phyloP scores from a whole-genome alignment of 2,329 filamentous ascomycete genomes.

The Zymoseptoria crescenta region DNA sequence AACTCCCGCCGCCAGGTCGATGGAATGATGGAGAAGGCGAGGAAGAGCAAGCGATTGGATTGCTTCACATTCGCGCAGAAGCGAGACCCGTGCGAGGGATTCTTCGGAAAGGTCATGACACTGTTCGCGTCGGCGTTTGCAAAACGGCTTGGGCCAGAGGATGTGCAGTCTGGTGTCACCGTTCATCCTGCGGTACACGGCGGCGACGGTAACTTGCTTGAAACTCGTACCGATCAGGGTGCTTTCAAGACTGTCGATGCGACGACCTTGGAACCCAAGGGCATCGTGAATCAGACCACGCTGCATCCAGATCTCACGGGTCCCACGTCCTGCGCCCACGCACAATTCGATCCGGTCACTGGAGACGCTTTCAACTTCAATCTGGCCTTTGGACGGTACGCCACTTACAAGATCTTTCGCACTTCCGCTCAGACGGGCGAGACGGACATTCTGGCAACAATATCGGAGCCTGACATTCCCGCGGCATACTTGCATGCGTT shows the following conservation, averaged over 20 bases:
- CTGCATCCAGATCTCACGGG: constrained; percentile 64
- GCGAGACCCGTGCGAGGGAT: constrained; percentile 63
- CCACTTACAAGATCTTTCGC: constrained; percentile 64
- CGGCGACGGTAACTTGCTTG: constrained; percentile 25
- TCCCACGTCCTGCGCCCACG: constrained; percentile 60
- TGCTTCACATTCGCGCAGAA: constrained; percentile 61
- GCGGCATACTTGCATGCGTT: constrained; percentile 78
- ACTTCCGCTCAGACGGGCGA: constrained; percentile 50
- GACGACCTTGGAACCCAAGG: constrained; percentile 63
- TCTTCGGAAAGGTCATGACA: constrained; percentile 65
- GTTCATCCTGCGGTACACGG: constrained; percentile 16
- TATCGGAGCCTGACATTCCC: constrained; percentile 43
- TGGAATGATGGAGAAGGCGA: constrained; percentile 52
- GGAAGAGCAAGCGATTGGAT: constrained; percentile 49
- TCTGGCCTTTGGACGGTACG: constrained; percentile 50
- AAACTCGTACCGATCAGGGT: constrained; percentile 55
- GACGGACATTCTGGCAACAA: constrained; percentile 63
- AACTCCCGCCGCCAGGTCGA: constrained; percentile 64
- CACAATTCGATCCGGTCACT: constrained; percentile 60
- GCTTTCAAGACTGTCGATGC: constrained; percentile 56
- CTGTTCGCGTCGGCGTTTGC: constrained; percentile 38
- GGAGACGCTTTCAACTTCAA: constrained; percentile 79
- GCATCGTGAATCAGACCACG: constrained; percentile 48
- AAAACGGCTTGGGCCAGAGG: neutral
- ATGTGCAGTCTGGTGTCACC: constrained; percentile 56